Evolutionary conservation across 768 basidiomycete genomes (phyloP), one percentile per base, ranked within the genome.

Genomic region (Steccherinum ochraceum): DNA sequence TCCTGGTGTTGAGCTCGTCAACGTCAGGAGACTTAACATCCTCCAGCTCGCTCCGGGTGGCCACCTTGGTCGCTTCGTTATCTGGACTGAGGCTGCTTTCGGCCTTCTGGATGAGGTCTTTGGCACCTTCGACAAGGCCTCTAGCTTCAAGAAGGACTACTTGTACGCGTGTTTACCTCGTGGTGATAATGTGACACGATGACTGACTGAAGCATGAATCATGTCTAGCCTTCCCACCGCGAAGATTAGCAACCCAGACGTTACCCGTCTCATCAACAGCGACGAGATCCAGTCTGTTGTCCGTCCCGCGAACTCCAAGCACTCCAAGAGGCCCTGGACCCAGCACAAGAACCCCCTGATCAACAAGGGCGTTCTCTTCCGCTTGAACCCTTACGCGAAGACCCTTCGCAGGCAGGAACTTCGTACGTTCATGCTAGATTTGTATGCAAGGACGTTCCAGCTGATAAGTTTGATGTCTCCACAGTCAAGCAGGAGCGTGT

Each of bases 11-110:
- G 96, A 98, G 76, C 76, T 95, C 48, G 91, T 89, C 73, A 94
- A 90, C 68, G 96, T 99, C 60, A 81, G 84, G 69, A 74, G 89
- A 47, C 77, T 99, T 62, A 99, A 99, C 77, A 83, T 99, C 63
- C 92, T 99, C 68, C 93, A 97, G 74, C 91, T 99, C 68, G 96
- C 96, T 13, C 96, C 96, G 45, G 96, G 96, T 83, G 96, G 96
- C 58, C 96, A 99, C 68, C 84, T 99, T 54, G 96, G 96, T 55
- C 92, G 96, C 56, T 99, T 99, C 76, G 78, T 97, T 69, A 95
- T 99, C 79, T 99, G 96, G 96, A 98, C 96, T 55, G 89, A 95
- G 75, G 79, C 79, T 62, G 96, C 96, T 23, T 96, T 98, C 69
- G 78, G 73, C 48, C 82, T 89, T 57, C 89, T 99, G 51, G 96